Base-by-base conservation (phyloP, 2,329 filamentous ascomycete genomes). In the Intubia oerlemansii region DNA sequence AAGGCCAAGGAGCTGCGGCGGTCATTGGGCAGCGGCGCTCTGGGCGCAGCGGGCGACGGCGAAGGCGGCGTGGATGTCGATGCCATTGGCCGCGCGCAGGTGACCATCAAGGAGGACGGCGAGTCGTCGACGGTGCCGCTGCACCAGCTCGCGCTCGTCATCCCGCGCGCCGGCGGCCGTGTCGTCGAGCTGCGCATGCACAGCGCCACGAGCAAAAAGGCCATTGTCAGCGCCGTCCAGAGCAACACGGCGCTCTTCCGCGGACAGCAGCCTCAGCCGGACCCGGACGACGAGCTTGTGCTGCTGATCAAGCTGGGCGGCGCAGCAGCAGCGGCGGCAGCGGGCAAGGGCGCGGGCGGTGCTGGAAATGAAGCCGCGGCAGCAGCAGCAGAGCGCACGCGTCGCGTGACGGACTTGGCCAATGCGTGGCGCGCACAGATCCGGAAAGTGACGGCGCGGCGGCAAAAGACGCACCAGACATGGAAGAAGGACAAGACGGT, bases 271-370 rank as follows among this genome's bases (percentile, higher is more conserved):
- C 39, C 38, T 26, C 65, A 68, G 54, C 51, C 51, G 13, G 54
- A 54, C 42, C 51, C 58, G 25, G 63, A 68, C 44, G 67, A 67
- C 46, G 60, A 64, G 45, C 56, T 68, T 14, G 63, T 68, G 51
- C 55, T 69, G 32, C 41, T 60, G 17, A 51, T 69, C 35, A 54
- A 54, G 41, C 47, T 66, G 31, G 62, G 67, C 52, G 47, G 53
- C 17, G 17, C 17, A n/a, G 27, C 19, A 6, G 24, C 16, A 5
- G 17, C 14, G n/a, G 29, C 22, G n/a, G 26, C 14, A 9, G 24
- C 30, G 7, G 21, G 15, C 10, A 22, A 16, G 15, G 27, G 13
- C 20, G 3, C 10, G 4, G 28, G 11, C n/a, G 21, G 14, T 17
- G 26, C 16, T 23, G n/a, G n/a, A n/a, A n/a, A n/a, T n/a, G n/a